These are phyloP conservation scores for Ceratobasidium theobromae DNA, from an alignment of 1,284 basidiomycete genomes.

Conservation along the genomic window DNA sequence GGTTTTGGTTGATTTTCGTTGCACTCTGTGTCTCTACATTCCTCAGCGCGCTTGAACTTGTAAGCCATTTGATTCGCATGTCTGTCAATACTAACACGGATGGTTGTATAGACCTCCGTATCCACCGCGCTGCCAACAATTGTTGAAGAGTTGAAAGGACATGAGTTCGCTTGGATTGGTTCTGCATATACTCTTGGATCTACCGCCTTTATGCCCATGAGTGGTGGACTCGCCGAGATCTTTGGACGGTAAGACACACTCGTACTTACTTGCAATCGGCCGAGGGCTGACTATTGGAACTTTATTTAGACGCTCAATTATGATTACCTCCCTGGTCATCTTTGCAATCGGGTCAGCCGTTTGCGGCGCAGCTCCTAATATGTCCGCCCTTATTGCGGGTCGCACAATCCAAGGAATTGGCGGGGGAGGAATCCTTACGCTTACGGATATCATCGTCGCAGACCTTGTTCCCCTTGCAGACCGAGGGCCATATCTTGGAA, in stretches of 20 bases:
- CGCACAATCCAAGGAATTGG: constrained; percentile 53
- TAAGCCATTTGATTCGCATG: constrained; percentile 13
- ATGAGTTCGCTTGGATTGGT: constrained; percentile 46
- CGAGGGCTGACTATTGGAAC: constrained; percentile 37
- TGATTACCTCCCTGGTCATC: constrained; percentile 45
- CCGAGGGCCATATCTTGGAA: constrained; percentile 46
- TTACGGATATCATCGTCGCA: constrained; percentile 49
- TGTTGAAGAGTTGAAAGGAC: constrained; percentile 42
- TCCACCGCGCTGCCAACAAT: constrained; percentile 46
- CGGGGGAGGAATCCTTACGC: constrained; percentile 50
- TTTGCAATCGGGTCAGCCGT: constrained; percentile 51
- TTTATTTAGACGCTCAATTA: constrained; percentile 42
- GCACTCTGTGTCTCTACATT: constrained; percentile 43
- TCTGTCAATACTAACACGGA: not conserved
- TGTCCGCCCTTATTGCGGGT: constrained; percentile 49
- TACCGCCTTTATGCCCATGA: constrained; percentile 45
- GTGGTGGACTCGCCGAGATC: constrained; percentile 43
- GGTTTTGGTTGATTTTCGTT: constrained; percentile 46
- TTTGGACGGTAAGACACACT: constrained; percentile 43
- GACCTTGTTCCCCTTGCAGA: constrained; percentile 52
- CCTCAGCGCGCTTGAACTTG: constrained; percentile 46
- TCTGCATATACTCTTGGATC: constrained; percentile 45
- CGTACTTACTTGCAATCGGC: constrained; percentile 36
- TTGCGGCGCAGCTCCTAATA: constrained; percentile 48
- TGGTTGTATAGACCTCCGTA: constrained; percentile 41